Evolutionary conservation across 2,329 filamentous ascomycete genomes (phyloP), one percentile per base, ranked within the genome.

Genomic region (Calonectria pseudoreteaudii): DNA sequence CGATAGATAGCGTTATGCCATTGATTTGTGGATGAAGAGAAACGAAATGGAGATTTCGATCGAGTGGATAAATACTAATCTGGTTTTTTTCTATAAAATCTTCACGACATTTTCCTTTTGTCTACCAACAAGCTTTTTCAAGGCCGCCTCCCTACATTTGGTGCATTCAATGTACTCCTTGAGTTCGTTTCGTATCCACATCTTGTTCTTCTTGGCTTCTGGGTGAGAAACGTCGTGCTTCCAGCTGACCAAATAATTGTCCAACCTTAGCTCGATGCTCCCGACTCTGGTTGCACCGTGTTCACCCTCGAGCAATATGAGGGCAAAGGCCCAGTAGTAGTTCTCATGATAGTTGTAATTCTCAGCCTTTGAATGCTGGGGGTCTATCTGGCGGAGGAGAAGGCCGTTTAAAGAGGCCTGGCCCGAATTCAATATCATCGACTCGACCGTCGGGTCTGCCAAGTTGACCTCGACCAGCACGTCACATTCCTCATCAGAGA

Each of bases 231-330:
- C 28, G 1, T 62, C 23, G 2, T 30, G 18, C n/a, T 72, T 74
- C 72, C 69, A 74, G 3, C 23, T 36, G 14, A 72, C 72, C 8
- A 68, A 68, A 36, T 74, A 74, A 26, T 74, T 74, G 18, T 71
- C 68, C 6, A 10, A 26, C 20, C 68, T 71, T n/a, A 74, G 13
- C 31, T 74, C 68, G 23, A 74, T 23, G 38, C 68, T 66, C 20
- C 72, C 72, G 23, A 74, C 68, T 28, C 72, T 67, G 16, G 65
- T 68, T 10, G 49, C 56, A 5, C 68, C 68, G 1, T 41, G n/a
- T 20, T 64, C 13, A 1, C 28, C 50, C 44, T 74, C 72, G 3
- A 47, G 65, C 7, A 72, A 41, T 6, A 74, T 2, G 18, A 74
- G 49, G 6, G 68, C 68, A 47, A 74, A 53, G 2, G 50, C 64